Base-by-base conservation (phyloP, 2,329 filamentous ascomycete species). In the Amphichorda felina region DNA sequence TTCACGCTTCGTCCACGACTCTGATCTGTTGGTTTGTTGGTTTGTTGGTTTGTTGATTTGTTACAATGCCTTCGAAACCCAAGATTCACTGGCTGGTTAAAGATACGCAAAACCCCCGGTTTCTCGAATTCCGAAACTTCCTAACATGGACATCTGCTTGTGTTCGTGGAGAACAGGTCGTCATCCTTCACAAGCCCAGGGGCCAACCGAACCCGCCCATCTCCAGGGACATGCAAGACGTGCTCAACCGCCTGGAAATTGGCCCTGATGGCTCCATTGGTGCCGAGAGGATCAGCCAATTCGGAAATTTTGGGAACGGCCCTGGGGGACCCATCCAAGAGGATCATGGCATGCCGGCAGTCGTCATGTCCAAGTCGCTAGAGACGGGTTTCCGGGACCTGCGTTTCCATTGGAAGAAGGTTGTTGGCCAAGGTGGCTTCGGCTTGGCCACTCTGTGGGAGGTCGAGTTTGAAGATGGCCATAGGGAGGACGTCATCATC, bases 341-440 rank as follows among this genome's bases (percentile, higher is more conserved):
- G 10, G 10, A 24, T 10, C 21, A 6, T 24, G 21, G 10, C 6
- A 24, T 24, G 27, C 27, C 27, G 15, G 7, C 13, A 29, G 27
- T 7, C 6, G 13, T 29, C 27, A 6, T 7, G 27, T n/a, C 13
- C 27, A 29, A n/a, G 27, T 14, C 13, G 15, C 27, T 29, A 16
- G 27, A 29, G 13, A 29, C 5, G 5, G 6, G 27, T 7, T 14
- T 29, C 27, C 27, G 15, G 27, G 51, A 48, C n/a, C 40, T 50
- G 15, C 33, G 33, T 10, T 40, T 54, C 26, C 38, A 37, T 10
- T 49, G 54, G 28, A 30, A 45, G 34, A 51, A 44, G 32, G 30
- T 53, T 22, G 36, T 55, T 21, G 50, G 42, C n/a, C 16, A 24
- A 9, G 52, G 51, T n/a, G 48, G 50, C 4, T 43, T 41, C 8